Base-by-base conservation (phyloP, 2,329 filamentous ascomycete genomes). In the Aspergillus sp. region DNA sequence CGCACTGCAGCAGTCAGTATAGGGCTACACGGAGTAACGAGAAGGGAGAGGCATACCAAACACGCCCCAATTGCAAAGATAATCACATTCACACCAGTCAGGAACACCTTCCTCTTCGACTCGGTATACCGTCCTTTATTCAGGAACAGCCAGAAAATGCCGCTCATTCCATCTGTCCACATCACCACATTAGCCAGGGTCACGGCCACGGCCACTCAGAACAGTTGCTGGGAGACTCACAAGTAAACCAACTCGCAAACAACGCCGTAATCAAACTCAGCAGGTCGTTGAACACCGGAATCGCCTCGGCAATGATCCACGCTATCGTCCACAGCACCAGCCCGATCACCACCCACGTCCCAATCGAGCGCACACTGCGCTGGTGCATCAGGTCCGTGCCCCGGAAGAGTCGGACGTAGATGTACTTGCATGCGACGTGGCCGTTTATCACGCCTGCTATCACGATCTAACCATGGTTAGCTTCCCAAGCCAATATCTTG, bases 401-500 rank as follows among this genome's bases (percentile, higher is more conserved):
- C n/a, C 79, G 76, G 75, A 88, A 89, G 6, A 87, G 69, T 27
- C 87, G 82, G 3, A 84, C 75, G 66, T 88, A 90, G 57, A 89
- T 77, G 64, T 87, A 87, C 67, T 88, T 89, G 54, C 80, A 80
- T 2, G 85, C 85, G 2, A 90, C 83, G 59, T 87, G 84, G 9
- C 83, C 86, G 67, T 89, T 87, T 61, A 91, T 87, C 7, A 89
- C 86, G 52, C 88, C 88, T 0, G 87, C 86, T 50, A 91, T 84
- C 47, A 90, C 77, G 56, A 90, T 90, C 73, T 74, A 17, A 41
- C 5, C 8, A 30, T 9, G 2, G 9, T 30, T 30, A 30, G 27
- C 27, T 30, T 24, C 22, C 4, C 22, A 24, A 24, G 19, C 22
- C 22, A 24, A 4, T 1, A 24, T 2, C 24, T 2, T 1, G 5